phyloP scores from a whole-genome alignment of 306 rosid species.

The Vigna nakashimae region DNA sequence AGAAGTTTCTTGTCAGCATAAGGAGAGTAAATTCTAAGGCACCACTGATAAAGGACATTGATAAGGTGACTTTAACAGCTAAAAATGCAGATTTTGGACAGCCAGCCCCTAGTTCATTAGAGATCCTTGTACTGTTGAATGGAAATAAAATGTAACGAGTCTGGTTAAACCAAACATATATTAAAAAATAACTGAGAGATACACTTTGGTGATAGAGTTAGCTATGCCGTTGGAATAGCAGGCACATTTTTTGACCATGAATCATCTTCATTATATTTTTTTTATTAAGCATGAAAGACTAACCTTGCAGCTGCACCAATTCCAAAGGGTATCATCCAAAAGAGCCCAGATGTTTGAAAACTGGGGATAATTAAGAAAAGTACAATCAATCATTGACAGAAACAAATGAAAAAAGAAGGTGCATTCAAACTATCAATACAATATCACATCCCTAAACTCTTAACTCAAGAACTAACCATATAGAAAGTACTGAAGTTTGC shows the following conservation, averaged over 20 bases:
- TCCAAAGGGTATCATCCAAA: conserved; percentile 84
- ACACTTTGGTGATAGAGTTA: neutral
- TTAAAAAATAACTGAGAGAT: neutral
- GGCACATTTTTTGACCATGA: too few species aligned
- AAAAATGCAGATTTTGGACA: conserved; percentile 65
- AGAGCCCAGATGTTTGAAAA: conserved; percentile 54
- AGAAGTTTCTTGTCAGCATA: conserved; percentile 59
- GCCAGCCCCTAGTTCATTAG: conserved; percentile 82
- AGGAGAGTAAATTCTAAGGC: conserved; percentile 48
- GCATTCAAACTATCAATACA: too few species aligned
- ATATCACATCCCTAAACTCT: neutral
- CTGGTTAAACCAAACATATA: neutral
- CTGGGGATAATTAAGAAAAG: conserved; percentile 42
- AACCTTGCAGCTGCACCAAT: conserved; percentile 78
- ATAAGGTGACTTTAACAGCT: conserved; percentile 60
- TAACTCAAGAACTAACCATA: conserved; percentile 51
- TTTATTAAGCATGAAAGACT: conserved; percentile 36
- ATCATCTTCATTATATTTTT: too few species aligned
- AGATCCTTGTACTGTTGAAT: conserved; percentile 72
- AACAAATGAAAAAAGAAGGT: too few species aligned
- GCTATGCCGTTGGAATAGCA: too few species aligned
- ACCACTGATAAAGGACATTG: conserved; percentile 55
- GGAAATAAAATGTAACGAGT: conserved; percentile 1
- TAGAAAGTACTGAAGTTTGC: conserved; percentile 71
- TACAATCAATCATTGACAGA: neutral